Conservation (phyloP, 1,139 yeast species). For the Debaryomyces singareniensis region DNA sequence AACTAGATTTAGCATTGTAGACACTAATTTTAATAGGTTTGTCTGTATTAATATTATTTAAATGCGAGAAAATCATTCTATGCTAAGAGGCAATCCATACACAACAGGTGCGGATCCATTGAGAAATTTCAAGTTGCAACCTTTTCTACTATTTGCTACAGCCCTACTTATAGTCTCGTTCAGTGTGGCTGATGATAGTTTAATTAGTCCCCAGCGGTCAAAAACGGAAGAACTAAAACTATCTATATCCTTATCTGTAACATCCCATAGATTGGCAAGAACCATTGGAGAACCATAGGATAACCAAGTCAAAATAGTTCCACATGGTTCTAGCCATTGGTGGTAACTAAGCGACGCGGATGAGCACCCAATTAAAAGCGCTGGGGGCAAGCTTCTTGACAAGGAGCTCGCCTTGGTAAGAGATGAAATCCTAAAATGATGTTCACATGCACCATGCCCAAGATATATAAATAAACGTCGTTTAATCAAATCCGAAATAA, state of each 20-base stretch:
- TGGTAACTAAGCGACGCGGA: constrained; percentile 63
- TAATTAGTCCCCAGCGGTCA: constrained; percentile 54
- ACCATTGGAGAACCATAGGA: constrained; percentile 79
- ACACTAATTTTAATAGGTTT: background rate
- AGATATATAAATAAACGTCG: constrained; percentile 65
- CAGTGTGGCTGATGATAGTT: constrained; percentile 7
- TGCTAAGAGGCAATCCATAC: constrained; percentile 20
- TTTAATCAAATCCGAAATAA: constrained; percentile 25
- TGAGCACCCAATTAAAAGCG: constrained; percentile 84
- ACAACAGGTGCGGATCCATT: constrained; percentile 30
- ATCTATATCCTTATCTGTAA: constrained; percentile 93
- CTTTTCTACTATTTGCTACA: constrained; percentile 19
- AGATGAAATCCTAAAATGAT: constrained; percentile 46
- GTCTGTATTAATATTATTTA: too few relatives aligned
- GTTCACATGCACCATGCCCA: constrained; percentile 97
- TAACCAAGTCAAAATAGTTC: constrained; percentile 71
- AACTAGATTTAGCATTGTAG: background rate
- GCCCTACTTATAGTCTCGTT: constrained; percentile 40
- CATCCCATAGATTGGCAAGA: constrained; percentile 91
- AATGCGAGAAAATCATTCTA: too few relatives aligned
- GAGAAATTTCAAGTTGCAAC: constrained; percentile 13
- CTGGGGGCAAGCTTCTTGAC: constrained; percentile 50
- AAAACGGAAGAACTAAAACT: constrained; percentile 58
- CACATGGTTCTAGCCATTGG: constrained; percentile 66
- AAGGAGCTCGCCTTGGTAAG: constrained; percentile 16